Percentiles rank a stretch among this genome's conserved stretches.
Evolutionary conservation across 1,139 yeast species (phyloP).

Genomic region (Scheffersomyces quercinus): DNA sequence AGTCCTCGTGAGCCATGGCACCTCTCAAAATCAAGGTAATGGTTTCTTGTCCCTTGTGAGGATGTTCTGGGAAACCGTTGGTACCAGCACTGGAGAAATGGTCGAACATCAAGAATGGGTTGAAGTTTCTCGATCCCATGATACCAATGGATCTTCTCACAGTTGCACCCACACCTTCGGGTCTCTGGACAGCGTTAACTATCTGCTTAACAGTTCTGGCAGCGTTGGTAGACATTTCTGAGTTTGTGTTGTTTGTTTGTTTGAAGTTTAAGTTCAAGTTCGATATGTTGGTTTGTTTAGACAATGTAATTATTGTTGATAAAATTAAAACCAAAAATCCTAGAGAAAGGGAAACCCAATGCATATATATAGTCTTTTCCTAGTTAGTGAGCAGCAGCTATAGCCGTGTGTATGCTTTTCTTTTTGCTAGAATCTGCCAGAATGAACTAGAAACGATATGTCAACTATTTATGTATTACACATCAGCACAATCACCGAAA

Average conservation of each 20-base stretch:
- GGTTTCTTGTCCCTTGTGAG: constrained; percentile 91
- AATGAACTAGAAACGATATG: not conserved
- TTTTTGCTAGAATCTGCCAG: not conserved
- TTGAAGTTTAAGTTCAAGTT: not conserved
- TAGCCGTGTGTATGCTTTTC: not conserved
- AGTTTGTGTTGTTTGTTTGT: constrained; percentile 1
- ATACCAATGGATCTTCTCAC: constrained; percentile 85
- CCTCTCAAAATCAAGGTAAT: constrained; percentile 76
- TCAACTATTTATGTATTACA: not conserved
- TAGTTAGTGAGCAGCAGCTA: not conserved
- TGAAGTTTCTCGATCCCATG: constrained; percentile 63
- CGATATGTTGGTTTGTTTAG: not conserved
- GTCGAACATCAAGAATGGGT: constrained; percentile 84
- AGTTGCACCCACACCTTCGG: constrained; percentile 86
- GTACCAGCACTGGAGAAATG: constrained; percentile 56
- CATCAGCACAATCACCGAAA: too few species aligned
- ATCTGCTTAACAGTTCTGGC: constrained; percentile 58
- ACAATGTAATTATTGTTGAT: constrained; percentile 2
- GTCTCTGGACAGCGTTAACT: constrained; percentile 68
- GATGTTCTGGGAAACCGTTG: constrained; percentile 84
- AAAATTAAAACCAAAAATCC: constrained; percentile 4
- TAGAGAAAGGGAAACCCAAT: constrained; percentile 1
- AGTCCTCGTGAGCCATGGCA: constrained; percentile 86
- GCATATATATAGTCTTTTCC: constrained; percentile 6
- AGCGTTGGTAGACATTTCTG: constrained; percentile 3